Evolutionary conservation across 2,329 filamentous ascomycete species (phyloP).

Genomic region (Colletotrichum tofieldiae): DNA sequence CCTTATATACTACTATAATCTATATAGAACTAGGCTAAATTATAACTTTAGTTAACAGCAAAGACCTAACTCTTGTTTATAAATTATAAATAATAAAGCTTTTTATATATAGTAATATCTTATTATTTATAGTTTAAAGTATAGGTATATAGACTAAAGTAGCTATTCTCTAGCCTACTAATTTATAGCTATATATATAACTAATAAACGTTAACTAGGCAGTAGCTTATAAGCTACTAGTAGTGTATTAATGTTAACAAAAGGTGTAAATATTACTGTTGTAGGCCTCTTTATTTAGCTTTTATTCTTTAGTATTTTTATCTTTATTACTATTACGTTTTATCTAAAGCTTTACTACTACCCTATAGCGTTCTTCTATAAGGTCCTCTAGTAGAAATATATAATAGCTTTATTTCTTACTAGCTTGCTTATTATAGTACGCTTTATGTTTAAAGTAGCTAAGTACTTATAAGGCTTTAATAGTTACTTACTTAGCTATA

Average conservation of each 20-base stretch:
- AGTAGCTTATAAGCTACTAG: conserved; percentile 52
- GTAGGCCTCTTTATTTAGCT: conserved; percentile 69
- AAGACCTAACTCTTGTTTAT: conserved; percentile 53
- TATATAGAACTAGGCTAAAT: conserved; percentile 60
- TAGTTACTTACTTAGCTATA: conserved; percentile 52
- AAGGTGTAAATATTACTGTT: conserved; percentile 60
- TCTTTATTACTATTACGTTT: conserved; percentile 63
- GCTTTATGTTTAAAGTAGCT: conserved; percentile 58
- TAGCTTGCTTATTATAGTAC: conserved; percentile 57
- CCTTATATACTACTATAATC: conserved; percentile 56
- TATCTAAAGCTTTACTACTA: conserved; percentile 51
- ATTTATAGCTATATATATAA: background rate
- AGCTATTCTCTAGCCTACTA: background rate
- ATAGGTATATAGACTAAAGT: conserved; percentile 50
- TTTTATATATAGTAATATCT: conserved; percentile 52
- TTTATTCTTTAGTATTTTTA: conserved; percentile 68
- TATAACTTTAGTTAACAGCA: conserved; percentile 53
- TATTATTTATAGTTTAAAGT: conserved; percentile 51
- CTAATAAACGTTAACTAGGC: conserved; percentile 51
- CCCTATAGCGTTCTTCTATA: conserved; percentile 42
- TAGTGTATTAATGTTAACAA: conserved; percentile 4
- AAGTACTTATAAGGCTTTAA: conserved; percentile 57
- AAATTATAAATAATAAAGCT: conserved; percentile 54
- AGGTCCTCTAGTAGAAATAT: conserved; percentile 51
- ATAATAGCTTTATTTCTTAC: conserved; percentile 47